Evolutionary conservation across 2,329 filamentous ascomycete species (phyloP), one percentile per base, ranked within the genome.

Genomic region (Talaromyces islandicus): DNA sequence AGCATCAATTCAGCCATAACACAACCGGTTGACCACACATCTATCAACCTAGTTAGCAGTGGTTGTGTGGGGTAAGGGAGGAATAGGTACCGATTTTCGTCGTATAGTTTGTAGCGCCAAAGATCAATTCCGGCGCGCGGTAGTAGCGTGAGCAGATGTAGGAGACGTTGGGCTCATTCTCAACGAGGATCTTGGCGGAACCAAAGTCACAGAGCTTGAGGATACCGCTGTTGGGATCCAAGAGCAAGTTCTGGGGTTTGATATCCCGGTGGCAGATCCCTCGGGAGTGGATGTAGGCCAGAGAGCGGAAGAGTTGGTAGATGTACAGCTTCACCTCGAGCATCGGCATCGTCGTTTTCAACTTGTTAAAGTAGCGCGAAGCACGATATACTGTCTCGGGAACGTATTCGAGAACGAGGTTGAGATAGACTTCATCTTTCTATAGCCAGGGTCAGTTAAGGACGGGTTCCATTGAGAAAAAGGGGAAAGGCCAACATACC

Each of bases 71-170:
- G 19, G 24, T 21, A 54, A 32, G 51, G 5, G n/a, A 41, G 27
- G n/a, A 25, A 27, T 52, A 43, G 25, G 41, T 86, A 99, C 94
- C 94, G 76, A 99, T 99, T 83, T 99, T 99, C 68, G 94, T 97
- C 60, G 94, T 97, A 81, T 99, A 99, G 81, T 99, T 99, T 57
- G 94, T 99, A 43, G 94, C 94, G 68, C 94, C 94, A 72, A 99
- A 99, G 71, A 99, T 99, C 74, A 99, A 83, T 77, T 99, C 94
- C 1, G 94, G 94, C 55, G 94, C 94, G 72, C 94, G 89, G 82
- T 99, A 99, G 83, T 99, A 99, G 71, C 94, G 88, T 63, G 94
- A 99, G 82, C 94, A 99, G 72, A 99, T 99, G 83, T 99, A 99
- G 57, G 94, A 99, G 58, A 99, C 94, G 69, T 99, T 99, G 58